phyloP scores from a whole-genome alignment of 2,329 filamentous ascomycete species.

The Chaetomium sp. region DNA sequence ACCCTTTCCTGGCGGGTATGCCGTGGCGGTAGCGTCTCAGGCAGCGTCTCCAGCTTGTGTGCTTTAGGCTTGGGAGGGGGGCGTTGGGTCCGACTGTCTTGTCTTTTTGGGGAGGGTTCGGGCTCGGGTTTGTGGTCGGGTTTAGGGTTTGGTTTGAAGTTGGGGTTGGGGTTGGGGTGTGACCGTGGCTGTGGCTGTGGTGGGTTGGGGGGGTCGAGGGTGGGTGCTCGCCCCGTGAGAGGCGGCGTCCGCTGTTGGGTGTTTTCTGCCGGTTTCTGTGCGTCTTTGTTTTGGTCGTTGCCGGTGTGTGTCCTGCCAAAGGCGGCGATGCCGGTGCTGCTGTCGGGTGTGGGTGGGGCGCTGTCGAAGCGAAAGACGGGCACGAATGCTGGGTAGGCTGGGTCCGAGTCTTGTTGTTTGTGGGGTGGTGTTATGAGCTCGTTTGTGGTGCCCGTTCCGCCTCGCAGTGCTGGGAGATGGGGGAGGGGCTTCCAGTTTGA shows the following conservation, averaged over 20 bases:
- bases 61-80: too few species aligned
- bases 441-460: background rate
- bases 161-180: too few species aligned
- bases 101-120: too few species aligned
- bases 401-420: background rate
- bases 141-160: too few species aligned
- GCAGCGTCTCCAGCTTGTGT: background rate
- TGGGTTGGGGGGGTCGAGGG: too few species aligned
- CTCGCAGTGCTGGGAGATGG: conserved; percentile 14
- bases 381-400: background rate
- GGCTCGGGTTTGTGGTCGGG: too few species aligned
- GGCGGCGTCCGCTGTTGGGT: background rate
- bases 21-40: background rate
- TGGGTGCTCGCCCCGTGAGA: background rate
- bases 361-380: conserved; percentile 19
- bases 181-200: too few species aligned
- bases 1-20: conserved; percentile 31
- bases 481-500: conserved; percentile 35
- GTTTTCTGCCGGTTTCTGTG: background rate
- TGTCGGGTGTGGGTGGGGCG: conserved; percentile 32
- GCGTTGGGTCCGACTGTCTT: background rate
- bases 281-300: background rate
- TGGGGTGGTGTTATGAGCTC: background rate
- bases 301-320: background rate
- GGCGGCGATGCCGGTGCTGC: conserved; percentile 8